Conservation (phyloP, 306 rosid species). For the Mimosa pudica region DNA sequence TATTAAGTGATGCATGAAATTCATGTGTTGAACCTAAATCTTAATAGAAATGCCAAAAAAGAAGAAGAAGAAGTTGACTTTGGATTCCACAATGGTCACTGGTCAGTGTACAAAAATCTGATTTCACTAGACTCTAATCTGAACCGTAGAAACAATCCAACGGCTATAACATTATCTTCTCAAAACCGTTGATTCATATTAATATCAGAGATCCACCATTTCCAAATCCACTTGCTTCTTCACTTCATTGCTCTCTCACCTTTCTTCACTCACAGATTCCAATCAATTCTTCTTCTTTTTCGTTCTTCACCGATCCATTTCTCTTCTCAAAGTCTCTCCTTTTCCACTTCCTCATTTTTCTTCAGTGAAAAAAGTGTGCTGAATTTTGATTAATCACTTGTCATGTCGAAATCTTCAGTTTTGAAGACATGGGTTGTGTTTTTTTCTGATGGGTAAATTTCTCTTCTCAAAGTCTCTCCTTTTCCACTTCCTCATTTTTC, state of each 20-base stretch:
- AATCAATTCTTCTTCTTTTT: not conserved
- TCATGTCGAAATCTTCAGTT: not conserved
- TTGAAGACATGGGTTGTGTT: not conserved
- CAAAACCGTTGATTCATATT: not conserved
- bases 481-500: not conserved
- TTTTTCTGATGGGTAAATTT: no score
- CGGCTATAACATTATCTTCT: not conserved
- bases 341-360: not conserved
- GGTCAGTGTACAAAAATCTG: not conserved
- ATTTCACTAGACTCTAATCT: not conserved
- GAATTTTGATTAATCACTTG: not conserved
- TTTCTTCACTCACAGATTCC: not conserved
- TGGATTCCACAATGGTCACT: not conserved
- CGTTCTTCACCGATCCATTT: no score
- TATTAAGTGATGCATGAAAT: no score
- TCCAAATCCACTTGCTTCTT: not conserved
- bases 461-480: not conserved
- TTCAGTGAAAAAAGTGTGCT: not conserved
- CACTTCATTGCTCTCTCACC: not conserved
- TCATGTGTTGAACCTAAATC: no score
- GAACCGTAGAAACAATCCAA: not conserved
- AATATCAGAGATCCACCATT: not conserved
- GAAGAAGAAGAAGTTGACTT: not conserved
- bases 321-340: not conserved
- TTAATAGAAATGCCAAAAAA: no score